Evolutionary conservation across 2,329 filamentous ascomycete species (phyloP), one percentile per base, ranked within the genome.

Genomic region (Diaporthe sp.): DNA sequence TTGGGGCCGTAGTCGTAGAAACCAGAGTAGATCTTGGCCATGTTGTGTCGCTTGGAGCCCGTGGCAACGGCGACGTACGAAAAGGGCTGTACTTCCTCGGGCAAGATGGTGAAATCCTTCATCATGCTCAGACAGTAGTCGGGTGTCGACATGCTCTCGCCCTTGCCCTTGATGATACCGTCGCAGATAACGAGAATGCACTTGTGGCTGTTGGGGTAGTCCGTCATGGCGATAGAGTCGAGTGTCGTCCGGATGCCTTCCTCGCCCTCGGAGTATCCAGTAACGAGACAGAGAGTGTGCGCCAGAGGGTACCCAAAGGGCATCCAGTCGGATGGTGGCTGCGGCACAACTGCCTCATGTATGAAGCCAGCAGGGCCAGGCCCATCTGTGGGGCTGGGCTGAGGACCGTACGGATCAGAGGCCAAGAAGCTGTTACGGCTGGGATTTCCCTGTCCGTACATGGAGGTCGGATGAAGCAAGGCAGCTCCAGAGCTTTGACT

Each of bases 161-260:
- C 97, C 81, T 97, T 91, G 79, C 97, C 97, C 86, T 98, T 98
- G 88, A 99, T 98, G 82, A 98, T 91, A 85, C 97, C 97, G 84
- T 99, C 97, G 85, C 97, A 99, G 80, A 99, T 94, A 80, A 98
- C 94, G 76, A 99, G 90, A 80, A 99, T 97, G 39, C 96, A 92
- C 86, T 99, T 99, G 90, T 99, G 97, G 84, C 96, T 98, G 89
- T 99, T 99, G 68, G 97, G 97, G 81, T 99, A 99, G 84, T 99
- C 97, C 4, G 97, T 99, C 85, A 95, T 98, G 68, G 96, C 97
- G 82, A 99, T 94, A 0, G 97, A 99, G 85, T 99, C 96, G 39
- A 99, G 87, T 0, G 97, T 99, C 0, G 96, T 98, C 65, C 97
- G 94, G 74, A 99, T 91, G 81, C 96, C 97, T 76, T 98, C 94